Base-by-base conservation (phyloP, 1,139 yeast species). In the Diutina sp. region DNA sequence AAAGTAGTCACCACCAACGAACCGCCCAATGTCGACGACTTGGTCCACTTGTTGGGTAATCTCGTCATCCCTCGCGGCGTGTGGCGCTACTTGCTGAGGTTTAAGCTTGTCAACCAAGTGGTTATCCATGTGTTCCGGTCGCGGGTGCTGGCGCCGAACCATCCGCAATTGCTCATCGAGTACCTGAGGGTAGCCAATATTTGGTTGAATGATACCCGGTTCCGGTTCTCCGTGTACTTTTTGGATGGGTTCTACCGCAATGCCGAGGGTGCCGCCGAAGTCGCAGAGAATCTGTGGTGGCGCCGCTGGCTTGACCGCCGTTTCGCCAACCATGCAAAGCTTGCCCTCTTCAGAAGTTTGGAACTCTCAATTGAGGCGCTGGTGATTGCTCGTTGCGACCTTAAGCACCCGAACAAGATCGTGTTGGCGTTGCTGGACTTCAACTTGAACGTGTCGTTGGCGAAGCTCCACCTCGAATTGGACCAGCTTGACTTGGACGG, bases 221-320 rank as follows among this genome's bases (percentile, higher is more conserved):
- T 66, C 46, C 61, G 64, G 14, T 57, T 73, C 46, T 60, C 66
- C 1, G 46, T 69, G n/a, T 64, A 71, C 7, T 44, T 70, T 18
- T 63, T 71, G 54, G 70, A 72, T 58, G 76, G 77, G 6, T 65
- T 62, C 55, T 58, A 73, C 9, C 67, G 46, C 46, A 7, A 66
- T 53, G 67, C 66, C 12, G 55, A 50, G 4, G 25, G 53, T 5
- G 25, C 48, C 38, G 38, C 11, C 21, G 14, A 53, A 46, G 61
- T 30, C 62, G 69, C 58, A 65, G 70, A 60, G 58, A 65, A 50
- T 56, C 61, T 47, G 56, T 47, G 51, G 51, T 47, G 51, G 51
- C 7, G 30, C 5, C 35, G 30, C 14, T 47, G 35, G 35, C 16
- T 47, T 18, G 18, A 28, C 9, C 18, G 35, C 7, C 41, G 53